Evolutionary conservation across 331 rosid species (phyloP).

Genomic region (Spiraea crenata): DNA sequence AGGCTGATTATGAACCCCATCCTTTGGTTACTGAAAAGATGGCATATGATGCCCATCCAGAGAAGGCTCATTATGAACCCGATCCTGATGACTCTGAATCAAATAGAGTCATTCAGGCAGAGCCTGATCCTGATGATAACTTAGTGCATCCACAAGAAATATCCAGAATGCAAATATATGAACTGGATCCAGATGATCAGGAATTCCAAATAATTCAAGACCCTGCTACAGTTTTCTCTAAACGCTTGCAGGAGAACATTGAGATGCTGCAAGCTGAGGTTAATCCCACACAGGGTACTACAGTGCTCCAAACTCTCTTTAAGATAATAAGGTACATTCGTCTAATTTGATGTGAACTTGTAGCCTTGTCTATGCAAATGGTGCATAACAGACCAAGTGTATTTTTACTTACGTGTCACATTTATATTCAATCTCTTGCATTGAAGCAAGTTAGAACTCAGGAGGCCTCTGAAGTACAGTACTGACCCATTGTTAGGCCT

Average conservation of each 20-base stretch:
- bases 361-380: not conserved
- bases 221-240: constrained; percentile 53
- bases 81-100: constrained; percentile 34
- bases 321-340: constrained; percentile 68
- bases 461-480: constrained; percentile 7
- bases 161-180: constrained; percentile 50
- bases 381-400: not conserved
- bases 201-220: constrained; percentile 75
- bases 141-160: constrained; percentile 32
- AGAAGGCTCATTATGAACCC: constrained; percentile 23
- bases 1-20: too few relatives aligned
- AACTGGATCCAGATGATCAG: constrained; percentile 86
- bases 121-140: constrained; percentile 52
- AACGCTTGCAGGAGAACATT: constrained; percentile 60
- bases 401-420: not conserved
- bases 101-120: constrained; percentile 32
- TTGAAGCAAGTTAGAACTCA: constrained; percentile 1
- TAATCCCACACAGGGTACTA: constrained; percentile 45
- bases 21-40: constrained; percentile 22
- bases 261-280: constrained; percentile 58
- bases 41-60: constrained; percentile 21
- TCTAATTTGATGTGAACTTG: constrained; percentile 10
- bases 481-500: not conserved
- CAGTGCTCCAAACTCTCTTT: constrained; percentile 64
- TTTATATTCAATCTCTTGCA: constrained; percentile 7